Conservation (phyloP, 2,329 filamentous ascomycete species). For the Arthrobotrys conoides region DNA sequence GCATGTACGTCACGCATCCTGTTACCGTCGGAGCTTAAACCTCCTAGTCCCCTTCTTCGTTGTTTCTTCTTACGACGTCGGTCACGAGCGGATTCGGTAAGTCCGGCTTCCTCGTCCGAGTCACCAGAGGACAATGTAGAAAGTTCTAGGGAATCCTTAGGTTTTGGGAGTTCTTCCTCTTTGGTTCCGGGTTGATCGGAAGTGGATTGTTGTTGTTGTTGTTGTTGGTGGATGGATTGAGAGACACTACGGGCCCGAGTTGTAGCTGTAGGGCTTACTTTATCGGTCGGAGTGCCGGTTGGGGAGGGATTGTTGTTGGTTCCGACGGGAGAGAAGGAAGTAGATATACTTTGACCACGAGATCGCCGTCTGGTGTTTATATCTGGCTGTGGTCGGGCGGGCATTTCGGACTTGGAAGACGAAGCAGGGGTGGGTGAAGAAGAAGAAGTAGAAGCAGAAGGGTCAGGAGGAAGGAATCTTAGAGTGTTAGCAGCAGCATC, state of each 20-base stretch:
- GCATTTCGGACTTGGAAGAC: conserved; percentile 51
- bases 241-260: conserved; percentile 43
- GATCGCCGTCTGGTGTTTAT: conserved; percentile 47
- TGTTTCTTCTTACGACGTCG: conserved; percentile 75
- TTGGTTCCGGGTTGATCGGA: conserved; percentile 26
- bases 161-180: conserved; percentile 36
- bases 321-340: conserved; percentile 46
- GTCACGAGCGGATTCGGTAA: conserved; percentile 77
- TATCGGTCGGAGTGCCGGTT: conserved; percentile 47
- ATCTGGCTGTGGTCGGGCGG: conserved; percentile 31
- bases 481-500: conserved; percentile 30
- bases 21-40: conserved; percentile 71
- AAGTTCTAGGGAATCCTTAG: conserved; percentile 46
- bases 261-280: conserved; percentile 42
- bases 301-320: conserved; percentile 31
- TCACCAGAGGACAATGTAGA: conserved; percentile 56
- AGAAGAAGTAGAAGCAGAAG: background rate
- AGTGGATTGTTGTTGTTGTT: conserved; percentile 27
- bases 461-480: conserved; percentile 17
- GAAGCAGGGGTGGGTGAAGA: conserved; percentile 22
- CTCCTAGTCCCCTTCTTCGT: conserved; percentile 45
- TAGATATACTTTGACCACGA: conserved; percentile 58
- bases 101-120: conserved; percentile 85
- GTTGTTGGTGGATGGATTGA: conserved; percentile 25
- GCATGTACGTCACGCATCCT: conserved; percentile 75